Conservation (phyloP, 2,329 filamentous ascomycete genomes). For the Cercospora berteroae region DNA sequence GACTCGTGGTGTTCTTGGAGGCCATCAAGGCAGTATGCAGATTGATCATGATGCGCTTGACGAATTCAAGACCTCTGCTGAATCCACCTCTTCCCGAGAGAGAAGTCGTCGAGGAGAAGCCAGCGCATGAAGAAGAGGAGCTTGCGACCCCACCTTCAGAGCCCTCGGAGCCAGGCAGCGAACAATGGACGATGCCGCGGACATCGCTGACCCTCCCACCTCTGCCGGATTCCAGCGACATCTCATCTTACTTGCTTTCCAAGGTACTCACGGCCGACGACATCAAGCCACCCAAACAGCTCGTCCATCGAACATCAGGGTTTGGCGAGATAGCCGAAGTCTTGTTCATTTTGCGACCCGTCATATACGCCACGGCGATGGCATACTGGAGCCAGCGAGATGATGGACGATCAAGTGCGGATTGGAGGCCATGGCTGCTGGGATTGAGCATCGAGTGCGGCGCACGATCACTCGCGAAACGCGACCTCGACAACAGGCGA, state of each 20-base stretch:
- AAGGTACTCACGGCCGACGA: slow-evolving; percentile 94
- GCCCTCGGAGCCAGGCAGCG: slow-evolving; percentile 41
- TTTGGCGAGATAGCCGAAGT: slow-evolving; percentile 82
- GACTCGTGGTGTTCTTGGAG: slow-evolving; percentile 81
- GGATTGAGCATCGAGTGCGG: slow-evolving; percentile 83
- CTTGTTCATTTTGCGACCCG: slow-evolving; percentile 85
- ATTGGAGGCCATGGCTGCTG: slow-evolving; percentile 89
- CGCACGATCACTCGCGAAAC: slow-evolving; percentile 77
- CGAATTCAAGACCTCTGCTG: slow-evolving; percentile 76
- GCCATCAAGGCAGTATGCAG: slow-evolving; percentile 81
- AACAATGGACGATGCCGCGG: slow-evolving; percentile 84
- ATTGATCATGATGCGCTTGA: slow-evolving; percentile 75
- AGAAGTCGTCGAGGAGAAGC: slow-evolving; percentile 61
- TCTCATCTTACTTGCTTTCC: slow-evolving; percentile 80
- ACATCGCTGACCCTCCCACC: slow-evolving; percentile 83
- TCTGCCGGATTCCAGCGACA: slow-evolving; percentile 76
- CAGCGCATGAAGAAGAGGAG: slow-evolving; percentile 30
- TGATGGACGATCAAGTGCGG: slow-evolving; percentile 69
- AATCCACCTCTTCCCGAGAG: slow-evolving; percentile 83
- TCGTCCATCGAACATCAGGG: slow-evolving; percentile 73
- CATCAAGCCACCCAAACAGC: slow-evolving; percentile 83
- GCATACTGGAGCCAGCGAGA: slow-evolving; percentile 58
- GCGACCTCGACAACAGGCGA: slow-evolving; percentile 59
- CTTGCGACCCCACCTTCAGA: slow-evolving; percentile 49
- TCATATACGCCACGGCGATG: slow-evolving; percentile 82